Conservation (phyloP, 495 filamentous ascomycete species). For the Penicillium tannophilum region DNA sequence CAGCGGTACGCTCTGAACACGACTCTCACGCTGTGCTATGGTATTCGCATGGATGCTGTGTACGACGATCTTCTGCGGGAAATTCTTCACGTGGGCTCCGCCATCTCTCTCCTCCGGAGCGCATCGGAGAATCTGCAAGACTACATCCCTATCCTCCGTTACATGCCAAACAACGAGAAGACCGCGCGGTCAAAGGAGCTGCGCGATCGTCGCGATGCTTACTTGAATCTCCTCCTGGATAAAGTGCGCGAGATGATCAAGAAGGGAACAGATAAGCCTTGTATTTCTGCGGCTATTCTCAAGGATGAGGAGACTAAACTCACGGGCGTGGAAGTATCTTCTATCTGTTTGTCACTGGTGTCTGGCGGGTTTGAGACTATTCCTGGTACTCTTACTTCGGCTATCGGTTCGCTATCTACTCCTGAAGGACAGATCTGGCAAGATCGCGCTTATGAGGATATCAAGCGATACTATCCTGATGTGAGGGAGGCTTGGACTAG, state of each 20-base stretch:
- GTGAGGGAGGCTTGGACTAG: slow-evolving; percentile 51
- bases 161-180: slow-evolving; percentile 52
- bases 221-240: slow-evolving; percentile 48
- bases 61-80: slow-evolving; percentile 52
- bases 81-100: slow-evolving; percentile 52
- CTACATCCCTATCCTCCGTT: slow-evolving; percentile 50
- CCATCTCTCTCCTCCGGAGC: slow-evolving; percentile 50
- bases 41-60: slow-evolving; percentile 55
- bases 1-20: slow-evolving; percentile 55
- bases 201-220: slow-evolving; percentile 46
- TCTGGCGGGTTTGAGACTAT: slow-evolving; percentile 57
- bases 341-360: slow-evolving; percentile 52
- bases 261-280: slow-evolving; percentile 54
- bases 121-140: slow-evolving; percentile 55
- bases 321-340: slow-evolving; percentile 49
- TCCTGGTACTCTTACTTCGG: slow-evolving; percentile 49
- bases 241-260: slow-evolving; percentile 51
- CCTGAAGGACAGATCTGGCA: slow-evolving; percentile 51
- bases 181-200: slow-evolving; percentile 47
- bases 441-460: slow-evolving; percentile 55
- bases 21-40: slow-evolving; percentile 55
- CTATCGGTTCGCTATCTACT: slow-evolving; percentile 51
- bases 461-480: slow-evolving; percentile 51
- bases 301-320: slow-evolving; percentile 54
- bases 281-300: slow-evolving; percentile 51